phyloP scores from a whole-genome alignment of 2,329 filamentous ascomycete species.

The Tolypocladium pustulatum region DNA sequence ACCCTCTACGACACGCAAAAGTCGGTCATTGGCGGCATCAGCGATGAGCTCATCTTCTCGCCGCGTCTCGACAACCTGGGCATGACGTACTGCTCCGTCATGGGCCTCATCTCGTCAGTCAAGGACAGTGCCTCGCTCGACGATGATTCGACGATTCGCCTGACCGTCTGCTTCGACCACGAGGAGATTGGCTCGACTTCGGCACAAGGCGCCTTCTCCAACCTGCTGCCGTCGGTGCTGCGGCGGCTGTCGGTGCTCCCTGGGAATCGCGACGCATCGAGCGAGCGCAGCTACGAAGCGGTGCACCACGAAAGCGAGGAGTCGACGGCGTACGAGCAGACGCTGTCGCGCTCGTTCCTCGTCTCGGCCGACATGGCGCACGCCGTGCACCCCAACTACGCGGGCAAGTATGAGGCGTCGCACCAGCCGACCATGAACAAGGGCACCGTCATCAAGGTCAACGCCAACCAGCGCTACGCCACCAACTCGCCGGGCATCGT shows the following conservation, averaged over 20 bases:
- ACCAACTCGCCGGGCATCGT: conserved; percentile 96
- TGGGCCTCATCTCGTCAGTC: conserved; percentile 75
- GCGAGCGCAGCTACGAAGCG: conserved; percentile 49
- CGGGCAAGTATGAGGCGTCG: conserved; percentile 78
- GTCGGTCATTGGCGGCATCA: conserved; percentile 76
- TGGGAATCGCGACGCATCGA: conserved; percentile 52
- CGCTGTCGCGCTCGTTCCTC: conserved; percentile 80
- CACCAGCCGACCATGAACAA: conserved; percentile 95
- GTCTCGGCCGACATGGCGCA: conserved; percentile 98
- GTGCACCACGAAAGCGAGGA: conserved; percentile 50
- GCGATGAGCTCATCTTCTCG: conserved; percentile 92
- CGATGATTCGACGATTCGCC: conserved; percentile 69
- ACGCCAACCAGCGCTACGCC: conserved; percentile 93
- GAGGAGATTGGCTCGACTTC: conserved; percentile 93
- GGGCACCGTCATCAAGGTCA: conserved; percentile 94
- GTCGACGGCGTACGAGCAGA: conserved; percentile 85
- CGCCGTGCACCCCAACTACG: conserved; percentile 90
- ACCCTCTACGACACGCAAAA: conserved; percentile 96
- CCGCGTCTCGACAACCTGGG: conserved; percentile 91
- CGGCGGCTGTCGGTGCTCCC: conserved; percentile 77
- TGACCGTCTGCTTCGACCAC: conserved; percentile 95
- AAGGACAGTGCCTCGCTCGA: conserved; percentile 53
- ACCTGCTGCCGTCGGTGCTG: conserved; percentile 78
- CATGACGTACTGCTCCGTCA: conserved; percentile 89
- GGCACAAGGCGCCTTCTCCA: conserved; percentile 88